Base-by-base conservation (phyloP, 768 basidiomycete genomes). In the Lactarius pseudohatsudake region DNA sequence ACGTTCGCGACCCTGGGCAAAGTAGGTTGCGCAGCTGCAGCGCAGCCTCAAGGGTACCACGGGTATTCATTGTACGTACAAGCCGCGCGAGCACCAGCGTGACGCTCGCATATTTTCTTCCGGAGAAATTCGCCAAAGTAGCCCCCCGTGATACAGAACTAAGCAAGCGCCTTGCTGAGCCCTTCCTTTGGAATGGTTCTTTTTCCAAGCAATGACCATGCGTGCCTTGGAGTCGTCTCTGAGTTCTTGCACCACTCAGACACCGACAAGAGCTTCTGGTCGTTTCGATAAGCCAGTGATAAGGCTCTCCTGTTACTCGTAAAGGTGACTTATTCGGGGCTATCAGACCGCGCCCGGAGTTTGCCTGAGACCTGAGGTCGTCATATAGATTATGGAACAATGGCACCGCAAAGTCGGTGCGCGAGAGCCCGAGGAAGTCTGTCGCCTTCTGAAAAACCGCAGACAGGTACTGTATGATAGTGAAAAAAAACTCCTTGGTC, bases 241-340 rank as follows among this genome's bases (percentile, higher is more conserved):
- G 34, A 60, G 58, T 61, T 61, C 54, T 56, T 61, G 34, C 28
- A 34, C 28, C 30, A 28, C 55, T 59, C 45, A 50, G 60, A 38
- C 56, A 26, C 65, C 65, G 65, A 61, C 34, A 47, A 53, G 38
- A 57, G 61, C 53, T 15, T 50, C 40, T 61, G 45, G 26, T 50
- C 15, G n/a, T 30, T 56, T 16, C 38, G 38, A 40, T 40, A 40
- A 40, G 13, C 13, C 38, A 40, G 38, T 28, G 20, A 57, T 53
- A 36, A 11, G 65, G 65, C 26, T 18, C 50, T 28, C 18, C 26
- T 2, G 7, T 58, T 57, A 62, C 65, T 36, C 45, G 22, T 7
- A n/a, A 47, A 38, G 36, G 45, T 7, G 16, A 22, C 28, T 38
- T 41, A 38, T 62, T 53, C 22, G 32, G 38, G 47, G 22, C 18